Evolutionary conservation across 192 early-diverging fungal genomes (phyloP), one percentile per base, ranked within the genome.

Genomic region (Phlyctochytrium bullatum): DNA sequence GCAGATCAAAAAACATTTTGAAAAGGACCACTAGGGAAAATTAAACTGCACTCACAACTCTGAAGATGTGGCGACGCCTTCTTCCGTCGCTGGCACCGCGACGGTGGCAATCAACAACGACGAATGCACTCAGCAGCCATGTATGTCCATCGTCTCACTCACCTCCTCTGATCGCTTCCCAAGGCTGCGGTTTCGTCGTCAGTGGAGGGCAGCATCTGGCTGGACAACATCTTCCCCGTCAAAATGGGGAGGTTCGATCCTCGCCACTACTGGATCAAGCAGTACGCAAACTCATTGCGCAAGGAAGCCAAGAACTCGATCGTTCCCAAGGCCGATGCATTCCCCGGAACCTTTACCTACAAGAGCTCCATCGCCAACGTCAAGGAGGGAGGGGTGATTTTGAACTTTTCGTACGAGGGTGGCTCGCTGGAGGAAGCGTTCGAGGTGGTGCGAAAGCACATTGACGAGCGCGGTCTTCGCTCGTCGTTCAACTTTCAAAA

Each of bases 401-500:
- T 81, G 2, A 67, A 75, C 27, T 84, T 79, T 34, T 59, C 68
- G 34, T 78, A 76, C 66, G 68, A 80, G 47, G 77, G 77, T 4
- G 73, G 64, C 29, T 61, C 71, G 12, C 61, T 73, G 35, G 67
- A 77, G 35, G 77, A 84, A 35, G 79, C 75, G 3, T 73, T 78
- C n/a, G 73, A 75, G 14, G 61, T 66, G 2, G 76, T 92, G 31
- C 64, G 74, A 27, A 61, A 76, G 6, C 83, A 88, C 62, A 69
- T 94, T 10, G 65, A 78, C 6, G 61, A 84, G n/a, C 67, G 85
- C 20, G 74, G 69, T 25, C 65, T 82, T 4, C 80, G 89, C 36
- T 81, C 87, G 27, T 88, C 83, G 81, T 88, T 89, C 62, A 91
- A 88, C 59, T 71, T 92, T 30, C 75, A 78, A 60, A 80, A 75